Evolutionary conservation across 805 yeast genomes (phyloP), one percentile per base, ranked within the genome.

Genomic region (Candida stauntonica): DNA sequence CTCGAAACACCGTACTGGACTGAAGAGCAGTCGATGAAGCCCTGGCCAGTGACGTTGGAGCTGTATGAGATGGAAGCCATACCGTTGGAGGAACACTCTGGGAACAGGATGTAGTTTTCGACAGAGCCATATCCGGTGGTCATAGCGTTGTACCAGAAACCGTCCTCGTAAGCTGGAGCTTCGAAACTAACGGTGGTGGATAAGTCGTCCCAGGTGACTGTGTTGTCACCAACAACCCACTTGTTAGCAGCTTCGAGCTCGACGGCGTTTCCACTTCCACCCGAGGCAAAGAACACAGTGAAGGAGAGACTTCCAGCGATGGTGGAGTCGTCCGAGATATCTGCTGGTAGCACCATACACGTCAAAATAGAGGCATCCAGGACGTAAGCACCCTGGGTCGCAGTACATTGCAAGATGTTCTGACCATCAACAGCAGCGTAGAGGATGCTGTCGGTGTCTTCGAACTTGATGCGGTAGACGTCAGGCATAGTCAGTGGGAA

Each of bases 401-500:
- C 58, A 19, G 53, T 47, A 50, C 71, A 66, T 12, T 47, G 34
- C 32, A 63, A 51, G 5, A 60, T 53, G 7, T 44, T 38, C 5
- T 51, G 48, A 13, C 60, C 63, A 41, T 50, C 62, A 6, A 42
- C 23, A n/a, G 55, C 52, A 15, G 40, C 47, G 14, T 50, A 40
- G 15, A 49, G 47, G 8, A 42, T 19, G 12, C 39, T 42, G 30
- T 41, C 46, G 15, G 28, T 17, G 14, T 50, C 56, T 16, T 50
- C 48, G 34, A 65, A 62, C 33, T 61, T 57, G 23, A 64, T 42
- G 33, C 66, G 58, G 44, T 63, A 64, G 18, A 64, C 57, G 36
- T 54, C 41, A 7, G 62, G 59, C 47, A 66, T 40, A 3, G 37
- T 33, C 5, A 64, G 21, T 3, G 50, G 32, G 39, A 58, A 63